Evolutionary conservation across 1,139 yeast genomes (phyloP).

Genomic region (Candida sanyaensis): DNA sequence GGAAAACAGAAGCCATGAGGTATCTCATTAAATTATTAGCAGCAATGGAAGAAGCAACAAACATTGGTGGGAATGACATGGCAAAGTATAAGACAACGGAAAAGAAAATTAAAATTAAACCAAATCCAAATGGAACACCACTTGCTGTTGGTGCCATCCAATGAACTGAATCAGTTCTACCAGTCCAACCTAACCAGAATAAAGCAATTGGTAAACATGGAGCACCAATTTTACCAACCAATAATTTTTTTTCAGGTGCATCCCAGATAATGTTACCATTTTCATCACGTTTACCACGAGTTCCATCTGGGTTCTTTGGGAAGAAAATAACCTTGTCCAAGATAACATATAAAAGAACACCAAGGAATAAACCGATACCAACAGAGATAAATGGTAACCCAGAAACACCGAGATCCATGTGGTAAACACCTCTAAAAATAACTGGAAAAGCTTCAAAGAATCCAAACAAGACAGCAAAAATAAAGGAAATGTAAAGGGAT

Average conservation of each 20-base stretch:
- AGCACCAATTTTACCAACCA: conserved; percentile 59
- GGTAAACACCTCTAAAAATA: conserved; percentile 63
- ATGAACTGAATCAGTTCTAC: conserved; percentile 50
- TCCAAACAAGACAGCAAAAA: conserved; percentile 74
- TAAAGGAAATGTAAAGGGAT: conserved; percentile 67
- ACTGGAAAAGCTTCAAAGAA: conserved; percentile 79
- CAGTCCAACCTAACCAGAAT: conserved; percentile 86
- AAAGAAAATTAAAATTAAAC: conserved; percentile 72
- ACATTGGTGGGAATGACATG: conserved; percentile 71
- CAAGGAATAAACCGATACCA: conserved; percentile 62
- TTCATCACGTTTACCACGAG: conserved; percentile 56
- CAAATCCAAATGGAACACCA: conserved; percentile 76
- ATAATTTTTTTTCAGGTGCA: conserved; percentile 39
- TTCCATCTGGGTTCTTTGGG: conserved; percentile 64
- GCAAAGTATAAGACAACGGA: conserved; percentile 71
- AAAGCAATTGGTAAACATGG: conserved; percentile 65
- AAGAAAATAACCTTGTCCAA: conserved; percentile 51
- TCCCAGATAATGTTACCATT: conserved; percentile 52
- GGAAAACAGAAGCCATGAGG: conserved; percentile 60
- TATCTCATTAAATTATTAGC: conserved; percentile 77
- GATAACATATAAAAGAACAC: conserved; percentile 50
- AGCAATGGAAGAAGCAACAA: conserved; percentile 76
- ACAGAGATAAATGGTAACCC: conserved; percentile 73
- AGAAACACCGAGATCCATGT: conserved; percentile 58
- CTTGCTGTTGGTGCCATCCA: conserved; percentile 82